Conservation (phyloP, 805 yeast genomes). For the Candida tibetensis region DNA sequence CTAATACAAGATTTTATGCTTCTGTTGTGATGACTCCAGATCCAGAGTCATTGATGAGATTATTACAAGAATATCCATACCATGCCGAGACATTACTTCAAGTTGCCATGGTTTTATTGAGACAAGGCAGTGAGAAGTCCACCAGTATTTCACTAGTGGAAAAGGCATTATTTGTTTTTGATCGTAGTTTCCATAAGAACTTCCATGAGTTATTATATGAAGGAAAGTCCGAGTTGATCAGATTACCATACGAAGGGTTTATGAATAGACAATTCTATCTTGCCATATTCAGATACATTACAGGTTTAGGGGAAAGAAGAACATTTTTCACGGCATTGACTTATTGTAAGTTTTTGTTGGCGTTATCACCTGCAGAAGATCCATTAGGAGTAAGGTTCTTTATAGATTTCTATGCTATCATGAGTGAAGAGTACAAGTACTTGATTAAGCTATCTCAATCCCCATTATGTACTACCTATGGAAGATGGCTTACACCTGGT, state of each 20-base stretch:
- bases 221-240: slow-evolving; percentile 54
- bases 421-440: slow-evolving; percentile 62
- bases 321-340: slow-evolving; percentile 74
- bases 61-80: slow-evolving; percentile 64
- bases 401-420: slow-evolving; percentile 73
- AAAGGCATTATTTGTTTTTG: slow-evolving; percentile 74
- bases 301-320: slow-evolving; percentile 70
- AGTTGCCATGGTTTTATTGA: slow-evolving; percentile 65
- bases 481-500: slow-evolving; percentile 71
- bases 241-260: slow-evolving; percentile 74
- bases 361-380: slow-evolving; percentile 74
- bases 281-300: slow-evolving; percentile 68
- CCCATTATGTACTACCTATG: slow-evolving; percentile 54
- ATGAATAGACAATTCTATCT: slow-evolving; percentile 76
- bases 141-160: slow-evolving; percentile 74
- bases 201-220: slow-evolving; percentile 45
- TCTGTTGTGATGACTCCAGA: slow-evolving; percentile 73
- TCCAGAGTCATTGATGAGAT: slow-evolving; percentile 63
- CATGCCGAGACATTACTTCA: slow-evolving; percentile 78
- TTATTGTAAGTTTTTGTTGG: slow-evolving; percentile 66
- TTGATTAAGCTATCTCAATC: slow-evolving; percentile 56
- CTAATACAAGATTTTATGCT: slow-evolving; percentile 54
- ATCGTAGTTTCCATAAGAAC: slow-evolving; percentile 63
- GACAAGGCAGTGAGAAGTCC: slow-evolving; percentile 71
- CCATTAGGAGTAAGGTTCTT: slow-evolving; percentile 82